Conservation (phyloP, 2,329 filamentous ascomycete genomes). For the Claviceps digitariae region DNA sequence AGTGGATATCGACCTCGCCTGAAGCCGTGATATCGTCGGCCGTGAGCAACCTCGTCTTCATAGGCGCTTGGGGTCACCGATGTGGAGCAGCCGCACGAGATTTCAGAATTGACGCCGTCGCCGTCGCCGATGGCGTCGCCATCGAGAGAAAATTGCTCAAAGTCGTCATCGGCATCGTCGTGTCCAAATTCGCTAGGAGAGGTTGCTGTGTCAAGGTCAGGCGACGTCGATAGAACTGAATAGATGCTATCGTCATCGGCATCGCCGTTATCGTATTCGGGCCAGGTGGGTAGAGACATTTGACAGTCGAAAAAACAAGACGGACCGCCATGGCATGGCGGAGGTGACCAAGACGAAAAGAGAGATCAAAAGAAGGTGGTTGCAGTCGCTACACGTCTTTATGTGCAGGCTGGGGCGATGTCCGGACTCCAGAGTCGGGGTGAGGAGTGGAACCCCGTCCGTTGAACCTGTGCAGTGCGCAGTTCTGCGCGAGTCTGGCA, state of each 20-base stretch:
- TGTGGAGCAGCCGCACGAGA: slow-evolving; percentile 17
- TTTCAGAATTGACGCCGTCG: slow-evolving; percentile 12
- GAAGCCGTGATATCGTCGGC: slow-evolving; percentile 30
- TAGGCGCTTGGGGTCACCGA: slow-evolving; percentile 21
- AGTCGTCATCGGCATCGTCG: slow-evolving; percentile 14
- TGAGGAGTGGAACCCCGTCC: slow-evolving; percentile 4
- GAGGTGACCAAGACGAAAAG: background rate
- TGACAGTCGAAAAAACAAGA: slow-evolving; percentile 1
- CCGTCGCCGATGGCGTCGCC: slow-evolving; percentile 9
- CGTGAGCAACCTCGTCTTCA: slow-evolving; percentile 20
- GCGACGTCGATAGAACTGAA: slow-evolving; percentile 17
- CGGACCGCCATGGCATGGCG: slow-evolving; percentile 5
- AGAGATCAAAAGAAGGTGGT: background rate
- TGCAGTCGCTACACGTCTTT: background rate
- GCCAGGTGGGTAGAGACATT: slow-evolving; percentile 6
- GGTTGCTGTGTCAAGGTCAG: slow-evolving; percentile 12
- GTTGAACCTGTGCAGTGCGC: too few species aligned
- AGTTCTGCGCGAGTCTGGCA: too few species aligned
- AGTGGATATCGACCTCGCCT: slow-evolving; percentile 30
- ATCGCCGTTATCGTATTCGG: slow-evolving; percentile 3
- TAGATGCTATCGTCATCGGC: slow-evolving; percentile 15
- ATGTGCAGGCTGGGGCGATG: background rate
- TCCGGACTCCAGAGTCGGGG: background rate
- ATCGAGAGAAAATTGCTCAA: slow-evolving; percentile 14
- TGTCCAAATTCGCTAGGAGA: slow-evolving; percentile 12